phyloP scores from a whole-genome alignment of 2,329 filamentous ascomycete genomes.

The Lasiodiplodia hormozganensis region DNA sequence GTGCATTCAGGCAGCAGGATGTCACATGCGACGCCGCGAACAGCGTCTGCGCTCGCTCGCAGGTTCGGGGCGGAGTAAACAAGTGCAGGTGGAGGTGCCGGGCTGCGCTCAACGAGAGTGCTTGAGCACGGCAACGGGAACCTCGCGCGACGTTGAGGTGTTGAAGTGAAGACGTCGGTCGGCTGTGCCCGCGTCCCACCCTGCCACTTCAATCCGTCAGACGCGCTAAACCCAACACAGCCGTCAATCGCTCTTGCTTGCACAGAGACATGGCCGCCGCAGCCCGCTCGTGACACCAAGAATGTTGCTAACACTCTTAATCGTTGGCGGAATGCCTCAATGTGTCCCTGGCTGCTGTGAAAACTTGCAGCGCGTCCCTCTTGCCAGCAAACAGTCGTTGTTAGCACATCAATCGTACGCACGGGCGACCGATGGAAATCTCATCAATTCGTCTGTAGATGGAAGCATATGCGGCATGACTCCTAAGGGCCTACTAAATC shows the following conservation, averaged over 20 bases:
- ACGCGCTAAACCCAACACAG: conserved; percentile 8
- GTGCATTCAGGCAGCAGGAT: conserved; percentile 3
- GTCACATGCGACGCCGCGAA: conserved; percentile 12
- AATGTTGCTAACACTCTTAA: not conserved
- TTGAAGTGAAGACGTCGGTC: conserved; percentile 17
- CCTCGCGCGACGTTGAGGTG: conserved; percentile 1
- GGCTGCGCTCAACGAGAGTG: conserved; percentile 6
- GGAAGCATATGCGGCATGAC: not conserved
- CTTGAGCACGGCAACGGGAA: not conserved
- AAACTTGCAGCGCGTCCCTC: not conserved
- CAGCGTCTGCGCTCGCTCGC: conserved; percentile 1
- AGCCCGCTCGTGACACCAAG: not conserved
- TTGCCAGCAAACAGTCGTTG: not conserved
- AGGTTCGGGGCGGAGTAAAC: not conserved
- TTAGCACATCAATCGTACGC: not conserved
- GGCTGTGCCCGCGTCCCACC: conserved; percentile 14
- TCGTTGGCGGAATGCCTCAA: not conserved
- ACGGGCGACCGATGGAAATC: not conserved
- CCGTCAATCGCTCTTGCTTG: not conserved
- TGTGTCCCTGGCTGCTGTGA: not conserved
- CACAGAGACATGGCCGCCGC: not conserved
- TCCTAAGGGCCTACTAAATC: not conserved
- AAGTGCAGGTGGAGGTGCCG: not conserved
- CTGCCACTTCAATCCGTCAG: conserved; percentile 8
- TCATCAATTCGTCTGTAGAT: not conserved